Evolutionary conservation across 2,329 filamentous ascomycete genomes (phyloP), one percentile per base, ranked within the genome.

Genomic region (Pyrenochaeta sp.): DNA sequence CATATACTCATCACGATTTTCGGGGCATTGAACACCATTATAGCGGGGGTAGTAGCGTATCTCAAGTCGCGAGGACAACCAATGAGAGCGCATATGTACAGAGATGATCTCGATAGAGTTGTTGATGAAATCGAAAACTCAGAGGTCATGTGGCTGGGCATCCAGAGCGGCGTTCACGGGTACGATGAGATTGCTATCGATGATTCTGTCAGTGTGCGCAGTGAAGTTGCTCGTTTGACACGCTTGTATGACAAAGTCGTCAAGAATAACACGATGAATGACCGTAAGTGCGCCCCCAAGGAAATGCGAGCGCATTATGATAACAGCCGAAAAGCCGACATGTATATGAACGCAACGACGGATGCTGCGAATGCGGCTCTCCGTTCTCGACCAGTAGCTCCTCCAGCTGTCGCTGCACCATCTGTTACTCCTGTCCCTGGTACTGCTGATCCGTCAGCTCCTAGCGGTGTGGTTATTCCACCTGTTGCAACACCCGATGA

Each of bases 111-210:
- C 2, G 74, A 75, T 18, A 64, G 76, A 11, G 73, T 70, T 1
- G 74, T 78, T 1, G 75, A 78, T 37, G 75, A 78, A 65, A 77
- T 77, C 49, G 75, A 78, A 56, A 77, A 76, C 39, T 74, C 69
- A 2, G 75, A 75, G 12, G 66, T 73, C 15, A 78, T 78, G 75
- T 77, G 78, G 78, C 61, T 76, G 27, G 78, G 78, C 14, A 80
- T 81, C 30, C 69, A 69, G 30, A 69, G 69, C n/a, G 69, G 69
- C 2, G 68, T 75, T 10, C 77, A 81, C 49, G 78, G 78, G 10
- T 81, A 80, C 58, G 75, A 78, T 50, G 78, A 78, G 33, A 78
- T 81, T 36, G 77, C 79, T 45, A 78, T 75, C 2, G 78, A 79
- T 30, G 74, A 41, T 21, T 41, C 39, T n/a, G 39, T 41, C 11